These are phyloP conservation scores for Tagetes erecta DNA, from an alignment of 129 eudicot species.

Conservation along the genomic window DNA sequence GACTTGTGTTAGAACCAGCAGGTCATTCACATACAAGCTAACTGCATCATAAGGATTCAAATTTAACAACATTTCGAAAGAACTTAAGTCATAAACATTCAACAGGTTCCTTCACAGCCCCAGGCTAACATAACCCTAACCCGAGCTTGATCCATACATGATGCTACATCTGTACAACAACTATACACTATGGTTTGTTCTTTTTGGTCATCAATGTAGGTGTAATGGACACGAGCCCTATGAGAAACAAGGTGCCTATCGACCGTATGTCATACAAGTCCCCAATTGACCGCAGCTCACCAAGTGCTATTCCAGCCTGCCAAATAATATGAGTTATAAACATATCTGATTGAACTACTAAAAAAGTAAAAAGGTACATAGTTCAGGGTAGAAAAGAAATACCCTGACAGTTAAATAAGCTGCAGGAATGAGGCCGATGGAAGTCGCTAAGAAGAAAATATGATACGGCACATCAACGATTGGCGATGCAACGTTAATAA, in stretches of 20 bases:
- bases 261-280: conserved; percentile 89
- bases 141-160: conserved; percentile 27
- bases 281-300: conserved; percentile 79
- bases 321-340: not conserved
- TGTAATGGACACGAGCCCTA: conserved; percentile 63
- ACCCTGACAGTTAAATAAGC: conserved; percentile 87
- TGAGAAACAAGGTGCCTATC: conserved; percentile 76
- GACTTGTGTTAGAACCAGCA: not conserved
- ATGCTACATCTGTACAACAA: conserved; percentile 35
- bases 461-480: conserved; percentile 72
- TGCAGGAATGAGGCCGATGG: conserved; percentile 76
- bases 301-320: conserved; percentile 98
- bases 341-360: not conserved
- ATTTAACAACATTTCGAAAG: conserved; percentile 8
- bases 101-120: conserved; percentile 6
- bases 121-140: conserved; percentile 12
- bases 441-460: conserved; percentile 69
- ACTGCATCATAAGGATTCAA: not conserved
- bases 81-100: conserved; percentile 24
- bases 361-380: not conserved
- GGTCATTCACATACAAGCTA: conserved; percentile 12
- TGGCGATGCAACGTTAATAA: conserved; percentile 86
- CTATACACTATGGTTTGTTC: conserved; percentile 34
- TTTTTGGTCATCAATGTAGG: conserved; percentile 77
- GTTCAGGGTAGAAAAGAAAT: not conserved